Evolutionary conservation across 1,284 basidiomycete genomes (phyloP).

Genomic region (Puccinia novopanici): DNA sequence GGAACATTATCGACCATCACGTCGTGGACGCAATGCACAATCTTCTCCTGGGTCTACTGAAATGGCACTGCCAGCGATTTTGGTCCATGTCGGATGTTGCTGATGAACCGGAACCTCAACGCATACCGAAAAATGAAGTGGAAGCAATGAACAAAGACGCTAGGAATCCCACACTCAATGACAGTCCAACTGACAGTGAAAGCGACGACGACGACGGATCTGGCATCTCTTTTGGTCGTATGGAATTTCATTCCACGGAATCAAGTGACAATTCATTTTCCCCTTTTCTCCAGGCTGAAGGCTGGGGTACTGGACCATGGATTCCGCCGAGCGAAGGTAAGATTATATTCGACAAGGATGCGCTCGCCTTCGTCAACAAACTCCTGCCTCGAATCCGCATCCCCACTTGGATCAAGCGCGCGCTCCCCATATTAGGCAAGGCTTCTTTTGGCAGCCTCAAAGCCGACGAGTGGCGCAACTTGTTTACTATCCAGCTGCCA

Average conservation of each 20-base stretch:
- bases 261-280: slow-evolving; percentile 10
- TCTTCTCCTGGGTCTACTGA: slow-evolving; percentile 10
- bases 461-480: slow-evolving; percentile 52
- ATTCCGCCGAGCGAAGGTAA: slow-evolving; percentile 16
- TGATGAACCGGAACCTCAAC: slow-evolving; percentile 13
- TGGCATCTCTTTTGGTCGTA: not conserved
- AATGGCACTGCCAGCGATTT: slow-evolving; percentile 26
- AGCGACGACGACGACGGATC: not conserved
- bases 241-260: not conserved
- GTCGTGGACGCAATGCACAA: slow-evolving; percentile 41
- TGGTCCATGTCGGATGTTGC: slow-evolving; percentile 15
- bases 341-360: slow-evolving; percentile 28
- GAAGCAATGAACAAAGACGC: not conserved
- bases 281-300: slow-evolving; percentile 7
- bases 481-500: slow-evolving; percentile 44
- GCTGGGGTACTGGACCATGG: slow-evolving; percentile 32
- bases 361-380: slow-evolving; percentile 1
- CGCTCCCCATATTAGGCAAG: slow-evolving; percentile 36
- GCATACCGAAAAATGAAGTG: not conserved
- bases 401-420: slow-evolving; percentile 36
- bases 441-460: slow-evolving; percentile 50
- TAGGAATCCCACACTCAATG: not conserved
- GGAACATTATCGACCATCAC: slow-evolving; percentile 36
- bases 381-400: slow-evolving; percentile 24
- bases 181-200: not conserved